Evolutionary conservation across 805 yeast genomes (phyloP), one percentile per base, ranked within the genome.

Genomic region (Kockiozyma suomiensis): DNA sequence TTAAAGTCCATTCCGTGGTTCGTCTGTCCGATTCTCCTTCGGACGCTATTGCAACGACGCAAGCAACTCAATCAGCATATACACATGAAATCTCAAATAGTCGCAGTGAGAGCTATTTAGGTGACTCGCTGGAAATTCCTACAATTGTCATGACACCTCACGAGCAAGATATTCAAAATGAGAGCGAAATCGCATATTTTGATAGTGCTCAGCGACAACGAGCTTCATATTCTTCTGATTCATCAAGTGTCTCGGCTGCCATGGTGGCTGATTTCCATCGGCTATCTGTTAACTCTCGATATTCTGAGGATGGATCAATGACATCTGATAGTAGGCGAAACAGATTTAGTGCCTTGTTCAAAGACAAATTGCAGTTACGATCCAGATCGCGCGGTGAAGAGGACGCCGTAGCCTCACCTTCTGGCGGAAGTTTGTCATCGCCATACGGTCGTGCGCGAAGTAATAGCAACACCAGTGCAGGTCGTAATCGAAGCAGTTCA

Each of bases 401-500:
- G n/a, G 42, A 23, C 26, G 15, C 32, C 12, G 50, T 47, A 2
- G 41, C 52, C 41, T 50, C 54, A 8, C 46, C 54, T n/a, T 50
- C 54, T 8, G 54, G 54, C 5, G 54, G 54, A 19, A 50, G 54
- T 38, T 32, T 50, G 8, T 13, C 46, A 5, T 21, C 54, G 23
- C 54, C 54, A 10, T 30, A 50, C 33, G 54, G 54, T 3, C 46
- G 54, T 15, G 54, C 54, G 10, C 45, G 54, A 7, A 40, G 38
- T 28, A 50, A 48, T 33, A 35, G 21, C 19, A 2, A 26, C 26
- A n/a, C 13, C 32, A n/a, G 32, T 21, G 10, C 17, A 19, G 15
- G 51, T 17, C n/a, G 10, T 7, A 42, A 33, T 40, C 28, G 4
- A 10, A 32, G 52, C 33, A 49, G 43, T 17, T n/a, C 19, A 12